Evolutionary conservation across 2,329 filamentous ascomycete genomes (phyloP).

Genomic region (Fusarium pseudocircinatum): DNA sequence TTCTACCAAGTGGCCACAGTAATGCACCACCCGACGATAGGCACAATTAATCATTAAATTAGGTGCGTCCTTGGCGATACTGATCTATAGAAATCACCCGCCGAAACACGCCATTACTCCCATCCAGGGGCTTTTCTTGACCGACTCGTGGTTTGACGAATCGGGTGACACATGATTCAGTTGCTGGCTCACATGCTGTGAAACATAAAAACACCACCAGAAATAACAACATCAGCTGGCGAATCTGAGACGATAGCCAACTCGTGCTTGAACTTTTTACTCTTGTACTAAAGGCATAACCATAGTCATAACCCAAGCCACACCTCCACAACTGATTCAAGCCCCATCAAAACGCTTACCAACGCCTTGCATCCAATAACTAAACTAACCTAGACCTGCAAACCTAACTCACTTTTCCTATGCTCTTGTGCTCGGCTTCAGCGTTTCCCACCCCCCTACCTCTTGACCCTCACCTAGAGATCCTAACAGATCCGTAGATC

Average conservation of each 20-base stretch:
- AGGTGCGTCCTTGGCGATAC: background rate
- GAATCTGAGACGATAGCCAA: background rate
- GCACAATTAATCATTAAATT: background rate
- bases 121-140: background rate
- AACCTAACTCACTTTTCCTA: conserved; percentile 7
- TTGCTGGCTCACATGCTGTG: conserved; percentile 20
- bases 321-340: background rate
- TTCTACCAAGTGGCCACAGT: background rate
- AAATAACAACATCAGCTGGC: background rate
- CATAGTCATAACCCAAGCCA: conserved; percentile 1
- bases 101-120: background rate
- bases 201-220: conserved; percentile 2
- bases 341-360: conserved; percentile 12
- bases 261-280: background rate
- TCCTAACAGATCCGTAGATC: conserved; percentile 55
- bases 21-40: conserved; percentile 9
- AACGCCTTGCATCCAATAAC: conserved; percentile 23
- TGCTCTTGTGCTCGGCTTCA: conserved; percentile 57
- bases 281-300: background rate
- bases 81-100: background rate
- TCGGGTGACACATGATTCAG: conserved; percentile 18
- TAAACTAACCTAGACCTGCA: background rate
- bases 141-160: background rate
- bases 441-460: conserved; percentile 64
- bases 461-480: conserved; percentile 60